Evolutionary conservation across 495 filamentous ascomycete genomes (phyloP), one percentile per base, ranked within the genome.

Genomic region (Cladorrhinum samala): DNA sequence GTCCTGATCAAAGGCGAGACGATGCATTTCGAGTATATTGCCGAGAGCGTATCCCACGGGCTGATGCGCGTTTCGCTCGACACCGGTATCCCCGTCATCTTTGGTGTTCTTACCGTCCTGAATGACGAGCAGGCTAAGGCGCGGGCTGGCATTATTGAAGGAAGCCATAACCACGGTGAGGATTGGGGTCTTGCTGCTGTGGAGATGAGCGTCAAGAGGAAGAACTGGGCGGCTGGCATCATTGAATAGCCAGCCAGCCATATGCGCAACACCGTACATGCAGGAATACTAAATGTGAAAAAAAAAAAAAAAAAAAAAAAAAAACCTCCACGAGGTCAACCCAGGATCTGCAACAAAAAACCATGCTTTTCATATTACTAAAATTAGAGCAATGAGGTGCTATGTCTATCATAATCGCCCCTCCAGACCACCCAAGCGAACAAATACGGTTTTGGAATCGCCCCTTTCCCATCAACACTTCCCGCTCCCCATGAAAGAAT

Each of bases 21-120:
- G 16, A 95, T 95, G 87, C 93, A 98, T 67, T 97, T 97, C 61
- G 91, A 98, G 70, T 96, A 96, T 68, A 96, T 96, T 54, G 77
- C 91, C n/a, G 91, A 95, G 55, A 84, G 88, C 36, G 89, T 92
- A 18, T 87, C 83, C 17, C 87, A 93, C 38, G 93, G 90, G 9
- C 75, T 98, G 57, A 98, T 98, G 93, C 85, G 87, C 49, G 84
- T 98, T 49, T 89, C 93, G 59, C 72, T 97, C 23, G 92, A 97
- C 66, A 80, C 82, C 13, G 88, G 88, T 14, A 79, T 92, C 24
- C 93, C 93, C 18, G 85, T 98, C 44, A 81, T 97, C 40, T 96
- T 98, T 68, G 93, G 93, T 1, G 75, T 98, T 53, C 75, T 98
- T 64, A 98, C 93, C 27, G 83, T 96, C 37, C 70, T 98, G 54